phyloP scores from a whole-genome alignment of 345 rosid genomes.

The Passiflora organensis region DNA sequence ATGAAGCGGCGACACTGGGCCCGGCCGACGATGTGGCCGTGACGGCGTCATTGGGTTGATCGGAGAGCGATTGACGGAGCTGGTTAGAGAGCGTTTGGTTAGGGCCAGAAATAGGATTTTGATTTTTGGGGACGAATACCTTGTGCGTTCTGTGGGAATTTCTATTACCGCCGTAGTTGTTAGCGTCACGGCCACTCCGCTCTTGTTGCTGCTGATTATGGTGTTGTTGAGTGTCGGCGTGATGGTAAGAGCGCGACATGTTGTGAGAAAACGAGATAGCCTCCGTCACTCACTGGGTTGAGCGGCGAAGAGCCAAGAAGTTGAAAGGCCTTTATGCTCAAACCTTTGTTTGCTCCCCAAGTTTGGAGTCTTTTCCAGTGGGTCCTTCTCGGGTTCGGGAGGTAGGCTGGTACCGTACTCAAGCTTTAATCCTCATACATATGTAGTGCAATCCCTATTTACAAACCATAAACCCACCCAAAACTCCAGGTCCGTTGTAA shows the following conservation, averaged over 20 bases:
- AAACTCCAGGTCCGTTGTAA: no score
- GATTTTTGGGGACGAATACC: constrained; percentile 51
- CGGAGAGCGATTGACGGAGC: constrained; percentile 42
- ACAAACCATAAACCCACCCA: no score
- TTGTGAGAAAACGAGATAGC: not conserved
- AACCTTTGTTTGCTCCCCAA: no score
- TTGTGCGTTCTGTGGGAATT: constrained; percentile 34
- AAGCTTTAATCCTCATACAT: no score
- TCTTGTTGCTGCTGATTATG: constrained; percentile 5
- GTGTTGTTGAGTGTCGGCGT: constrained; percentile 10
- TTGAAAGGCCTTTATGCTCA: no score
- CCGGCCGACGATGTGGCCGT: constrained; percentile 12
- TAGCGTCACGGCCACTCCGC: constrained; percentile 1
- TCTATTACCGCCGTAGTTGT: constrained; percentile 22
- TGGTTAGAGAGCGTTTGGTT: constrained; percentile 35
- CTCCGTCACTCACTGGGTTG: no score
- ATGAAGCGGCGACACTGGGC: constrained; percentile 17
- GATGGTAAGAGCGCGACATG: constrained; percentile 55
- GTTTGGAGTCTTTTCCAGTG: no score
- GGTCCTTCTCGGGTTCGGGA: no score
- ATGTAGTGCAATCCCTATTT: no score
- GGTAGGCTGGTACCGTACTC: no score
- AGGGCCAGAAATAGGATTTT: constrained; percentile 18
- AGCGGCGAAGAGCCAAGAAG: no score
- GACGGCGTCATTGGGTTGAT: constrained; percentile 27